Evolutionary conservation across 495 filamentous ascomycete genomes (phyloP).

Genomic region (Penicillium lagena): DNA sequence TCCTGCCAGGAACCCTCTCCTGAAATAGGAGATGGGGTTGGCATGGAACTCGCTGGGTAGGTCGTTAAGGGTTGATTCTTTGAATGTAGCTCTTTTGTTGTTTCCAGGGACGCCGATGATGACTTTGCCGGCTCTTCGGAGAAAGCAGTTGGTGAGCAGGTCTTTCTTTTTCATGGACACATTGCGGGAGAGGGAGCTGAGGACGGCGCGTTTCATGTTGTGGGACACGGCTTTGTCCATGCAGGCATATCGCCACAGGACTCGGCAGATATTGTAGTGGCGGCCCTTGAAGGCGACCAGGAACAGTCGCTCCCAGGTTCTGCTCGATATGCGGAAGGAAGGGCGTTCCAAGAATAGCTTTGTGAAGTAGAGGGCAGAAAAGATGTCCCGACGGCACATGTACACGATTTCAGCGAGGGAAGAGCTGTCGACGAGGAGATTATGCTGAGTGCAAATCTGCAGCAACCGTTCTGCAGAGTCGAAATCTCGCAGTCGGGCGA

Average conservation of each 20-base stretch:
- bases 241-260: constrained; percentile 45
- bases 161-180: constrained; percentile 3
- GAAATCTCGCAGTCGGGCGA: constrained; percentile 14
- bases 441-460: constrained; percentile 19
- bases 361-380: constrained; percentile 14
- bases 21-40: constrained; percentile 23
- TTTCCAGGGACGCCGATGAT: constrained; percentile 24
- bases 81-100: constrained; percentile 7
- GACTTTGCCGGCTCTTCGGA: constrained; percentile 27
- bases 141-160: constrained; percentile 14
- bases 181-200: constrained; percentile 21
- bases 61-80: constrained; percentile 3
- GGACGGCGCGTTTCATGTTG: constrained; percentile 26
- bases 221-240: constrained; percentile 25
- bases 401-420: constrained; percentile 14
- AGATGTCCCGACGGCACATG: constrained; percentile 16
- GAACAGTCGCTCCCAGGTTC: constrained; percentile 29
- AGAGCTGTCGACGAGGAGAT: constrained; percentile 11
- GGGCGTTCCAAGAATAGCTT: constrained; percentile 10
- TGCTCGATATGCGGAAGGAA: constrained; percentile 2
- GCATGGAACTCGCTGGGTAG: constrained; percentile 25
- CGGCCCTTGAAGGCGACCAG: constrained; percentile 28
- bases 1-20: constrained; percentile 9
- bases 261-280: constrained; percentile 36
- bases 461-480: constrained; percentile 19